Conservation (phyloP, 352 stramenopile genomes). For the Pythium oligandrum region DNA sequence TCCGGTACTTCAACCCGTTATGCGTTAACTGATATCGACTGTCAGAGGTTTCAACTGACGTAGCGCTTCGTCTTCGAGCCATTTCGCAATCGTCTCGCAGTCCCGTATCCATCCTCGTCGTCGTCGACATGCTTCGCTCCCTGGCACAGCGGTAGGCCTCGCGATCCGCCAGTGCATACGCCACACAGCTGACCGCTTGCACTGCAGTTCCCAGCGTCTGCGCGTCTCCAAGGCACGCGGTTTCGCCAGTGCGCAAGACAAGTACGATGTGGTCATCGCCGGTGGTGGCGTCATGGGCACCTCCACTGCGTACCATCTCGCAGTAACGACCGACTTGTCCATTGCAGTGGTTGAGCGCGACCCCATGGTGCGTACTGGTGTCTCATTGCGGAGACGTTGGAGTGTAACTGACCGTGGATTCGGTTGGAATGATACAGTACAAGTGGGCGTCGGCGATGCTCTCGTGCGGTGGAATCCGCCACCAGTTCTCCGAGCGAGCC, state of each 20-base stretch:
- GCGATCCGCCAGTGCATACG: background rate
- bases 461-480: slow-evolving; percentile 69
- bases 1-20: too few relatives aligned
- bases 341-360: slow-evolving; percentile 77
- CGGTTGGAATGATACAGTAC: slow-evolving; percentile 43
- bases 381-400: slow-evolving; percentile 3
- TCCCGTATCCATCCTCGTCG: too few relatives aligned
- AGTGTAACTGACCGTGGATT: background rate
- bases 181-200: too few relatives aligned
- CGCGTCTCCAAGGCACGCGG: background rate
- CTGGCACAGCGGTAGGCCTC: slow-evolving; percentile 3
- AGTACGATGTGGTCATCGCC: slow-evolving; percentile 76
- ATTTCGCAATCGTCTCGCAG: too few relatives aligned
- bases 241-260: slow-evolving; percentile 1
- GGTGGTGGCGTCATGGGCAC: slow-evolving; percentile 82
- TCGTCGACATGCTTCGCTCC: too few relatives aligned
- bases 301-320: slow-evolving; percentile 83
- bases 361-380: slow-evolving; percentile 33
- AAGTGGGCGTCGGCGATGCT: slow-evolving; percentile 78
- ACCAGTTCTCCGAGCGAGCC: slow-evolving; percentile 73
- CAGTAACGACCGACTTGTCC: slow-evolving; percentile 56
- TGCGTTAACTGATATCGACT: too few relatives aligned
- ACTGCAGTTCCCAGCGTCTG: too few relatives aligned
- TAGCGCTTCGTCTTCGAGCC: too few relatives aligned
- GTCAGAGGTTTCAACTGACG: too few relatives aligned